Evolutionary conservation across 2,329 filamentous ascomycete genomes (phyloP).

Genomic region (Oidium heveae): DNA sequence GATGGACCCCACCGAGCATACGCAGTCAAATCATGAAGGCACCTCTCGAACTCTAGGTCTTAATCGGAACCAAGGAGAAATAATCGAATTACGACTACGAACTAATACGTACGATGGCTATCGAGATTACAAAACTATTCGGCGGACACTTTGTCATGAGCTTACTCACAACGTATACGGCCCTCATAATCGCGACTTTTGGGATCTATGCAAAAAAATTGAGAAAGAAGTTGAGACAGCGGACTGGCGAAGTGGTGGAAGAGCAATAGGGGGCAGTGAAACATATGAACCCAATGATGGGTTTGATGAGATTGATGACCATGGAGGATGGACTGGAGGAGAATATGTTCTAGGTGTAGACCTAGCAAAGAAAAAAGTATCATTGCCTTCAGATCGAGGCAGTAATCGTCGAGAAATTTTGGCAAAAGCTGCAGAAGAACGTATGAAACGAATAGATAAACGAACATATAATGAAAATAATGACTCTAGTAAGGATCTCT

Average conservation of each 20-base stretch:
- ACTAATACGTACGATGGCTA: slow-evolving; percentile 91
- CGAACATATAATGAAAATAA: slow-evolving; percentile 4
- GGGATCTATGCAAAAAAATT: slow-evolving; percentile 68
- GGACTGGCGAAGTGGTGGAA: slow-evolving; percentile 54
- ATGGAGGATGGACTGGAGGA: slow-evolving; percentile 55
- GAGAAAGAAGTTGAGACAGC: slow-evolving; percentile 61
- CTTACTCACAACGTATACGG: slow-evolving; percentile 76
- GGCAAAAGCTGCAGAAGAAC: slow-evolving; percentile 46
- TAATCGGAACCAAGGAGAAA: slow-evolving; percentile 69
- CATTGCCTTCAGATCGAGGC: slow-evolving; percentile 12
- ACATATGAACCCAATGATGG: slow-evolving; percentile 24
- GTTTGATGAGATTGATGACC: slow-evolving; percentile 31
- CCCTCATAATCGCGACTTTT: slow-evolving; percentile 68
- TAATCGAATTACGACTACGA: slow-evolving; percentile 71
- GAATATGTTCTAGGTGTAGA: slow-evolving; percentile 44
- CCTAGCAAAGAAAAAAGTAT: slow-evolving; percentile 15
- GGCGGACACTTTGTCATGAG: slow-evolving; percentile 85
- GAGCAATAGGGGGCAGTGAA: slow-evolving; percentile 30
- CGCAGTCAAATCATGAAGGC: slow-evolving; percentile 41
- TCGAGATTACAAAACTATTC: slow-evolving; percentile 72
- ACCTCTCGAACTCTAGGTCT: slow-evolving; percentile 57
- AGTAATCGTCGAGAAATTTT: slow-evolving; percentile 49
- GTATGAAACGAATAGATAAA: slow-evolving; percentile 11
- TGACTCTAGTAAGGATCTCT: too few relatives aligned
- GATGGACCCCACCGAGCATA: slow-evolving; percentile 78